phyloP scores from a whole-genome alignment of 2,329 filamentous ascomycete species.

The Pseudogymnoascus verrucosus region DNA sequence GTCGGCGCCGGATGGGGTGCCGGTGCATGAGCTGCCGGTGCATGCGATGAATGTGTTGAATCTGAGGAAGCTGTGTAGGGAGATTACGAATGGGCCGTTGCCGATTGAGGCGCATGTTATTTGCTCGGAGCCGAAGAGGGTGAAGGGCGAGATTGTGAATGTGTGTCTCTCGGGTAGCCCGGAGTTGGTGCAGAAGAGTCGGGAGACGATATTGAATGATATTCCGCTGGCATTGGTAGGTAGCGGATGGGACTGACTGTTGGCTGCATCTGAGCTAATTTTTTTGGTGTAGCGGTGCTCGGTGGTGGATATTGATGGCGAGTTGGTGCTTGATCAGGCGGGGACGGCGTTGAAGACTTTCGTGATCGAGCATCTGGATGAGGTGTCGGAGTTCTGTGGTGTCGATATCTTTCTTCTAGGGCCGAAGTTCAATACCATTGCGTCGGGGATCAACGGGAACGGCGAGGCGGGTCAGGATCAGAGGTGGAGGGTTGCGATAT shows the following conservation, averaged over 20 bases:
- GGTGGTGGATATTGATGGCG: slow-evolving; percentile 86
- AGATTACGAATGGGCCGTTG: slow-evolving; percentile 63
- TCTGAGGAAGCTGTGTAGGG: slow-evolving; percentile 70
- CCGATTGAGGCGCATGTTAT: slow-evolving; percentile 79
- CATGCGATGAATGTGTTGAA: slow-evolving; percentile 80
- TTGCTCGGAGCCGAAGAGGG: slow-evolving; percentile 68
- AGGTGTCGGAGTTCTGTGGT: slow-evolving; percentile 78
- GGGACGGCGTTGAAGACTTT: slow-evolving; percentile 61
- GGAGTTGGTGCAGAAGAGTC: slow-evolving; percentile 81
- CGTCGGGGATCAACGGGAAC: slow-evolving; percentile 64
- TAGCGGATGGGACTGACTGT: slow-evolving; percentile 15
- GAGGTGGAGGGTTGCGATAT: slow-evolving; percentile 86
- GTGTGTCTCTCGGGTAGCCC: slow-evolving; percentile 84
- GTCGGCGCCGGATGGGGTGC: slow-evolving; percentile 74
- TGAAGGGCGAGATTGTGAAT: slow-evolving; percentile 67
- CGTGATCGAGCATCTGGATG: slow-evolving; percentile 78
- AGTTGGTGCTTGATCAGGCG: slow-evolving; percentile 70
- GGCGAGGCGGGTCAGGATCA: slow-evolving; percentile 75
- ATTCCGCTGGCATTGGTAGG: slow-evolving; percentile 87
- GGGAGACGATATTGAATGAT: slow-evolving; percentile 82
- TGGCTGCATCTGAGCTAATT: neutral
- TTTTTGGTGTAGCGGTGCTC: slow-evolving; percentile 64
- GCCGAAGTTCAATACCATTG: slow-evolving; percentile 75
- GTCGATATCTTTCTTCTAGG: slow-evolving; percentile 95
- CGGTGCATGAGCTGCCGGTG: slow-evolving; percentile 83